Evolutionary conservation across 139 green algal species (phyloP).

Genomic region (Tetradesmus obliquus): DNA sequence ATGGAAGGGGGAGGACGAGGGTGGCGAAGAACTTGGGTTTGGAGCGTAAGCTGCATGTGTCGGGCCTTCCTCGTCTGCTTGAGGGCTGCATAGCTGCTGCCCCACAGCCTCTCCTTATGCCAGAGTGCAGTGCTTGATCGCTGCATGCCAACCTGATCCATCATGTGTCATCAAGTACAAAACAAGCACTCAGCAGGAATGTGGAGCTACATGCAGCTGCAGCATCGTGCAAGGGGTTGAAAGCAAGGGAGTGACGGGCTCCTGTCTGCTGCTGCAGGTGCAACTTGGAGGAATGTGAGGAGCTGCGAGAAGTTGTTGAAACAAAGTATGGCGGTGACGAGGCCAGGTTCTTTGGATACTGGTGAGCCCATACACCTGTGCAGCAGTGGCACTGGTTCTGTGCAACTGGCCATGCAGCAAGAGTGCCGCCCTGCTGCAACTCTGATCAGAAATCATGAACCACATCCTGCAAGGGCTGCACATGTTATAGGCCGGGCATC

Average conservation of each 20-base stretch:
- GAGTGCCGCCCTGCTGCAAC: background rate
- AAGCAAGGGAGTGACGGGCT: too few relatives aligned
- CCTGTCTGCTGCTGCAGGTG: background rate
- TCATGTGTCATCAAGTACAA: too few relatives aligned
- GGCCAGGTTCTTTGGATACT: background rate
- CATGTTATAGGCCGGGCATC: too few relatives aligned
- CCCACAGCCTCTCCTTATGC: too few relatives aligned
- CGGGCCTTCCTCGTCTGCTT: background rate
- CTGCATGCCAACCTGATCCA: too few relatives aligned
- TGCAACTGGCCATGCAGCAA: too few relatives aligned
- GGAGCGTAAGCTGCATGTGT: background rate
- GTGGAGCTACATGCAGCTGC: too few relatives aligned
- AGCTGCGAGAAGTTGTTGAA: background rate
- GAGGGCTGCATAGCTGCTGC: background rate
- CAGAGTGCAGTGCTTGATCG: too few relatives aligned
- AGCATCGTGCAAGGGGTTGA: too few relatives aligned
- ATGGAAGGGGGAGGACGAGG: background rate
- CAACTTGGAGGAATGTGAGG: background rate
- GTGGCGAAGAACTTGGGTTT: background rate
- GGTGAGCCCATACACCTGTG: background rate
- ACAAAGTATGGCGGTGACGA: background rate
- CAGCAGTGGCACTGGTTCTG: background rate
- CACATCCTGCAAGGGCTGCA: background rate
- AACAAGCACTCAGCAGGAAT: too few relatives aligned
- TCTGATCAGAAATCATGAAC: too few relatives aligned